These are phyloP conservation scores for Candida nemodendra DNA, from an alignment of 805 yeast species.

Conservation along the genomic window DNA sequence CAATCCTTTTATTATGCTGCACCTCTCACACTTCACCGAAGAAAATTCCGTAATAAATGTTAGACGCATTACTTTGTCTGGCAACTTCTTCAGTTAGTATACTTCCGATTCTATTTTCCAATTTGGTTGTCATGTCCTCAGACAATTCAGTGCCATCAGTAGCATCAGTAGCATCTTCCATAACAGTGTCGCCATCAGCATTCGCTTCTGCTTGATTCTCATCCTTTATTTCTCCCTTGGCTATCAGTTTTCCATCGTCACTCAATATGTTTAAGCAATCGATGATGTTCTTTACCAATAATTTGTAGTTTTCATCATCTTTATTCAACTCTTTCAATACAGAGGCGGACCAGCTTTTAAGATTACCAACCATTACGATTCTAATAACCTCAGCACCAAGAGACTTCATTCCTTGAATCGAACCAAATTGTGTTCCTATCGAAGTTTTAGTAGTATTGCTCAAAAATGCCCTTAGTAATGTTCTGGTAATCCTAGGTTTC, in stretches of 20 bases:
- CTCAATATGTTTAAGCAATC: slow-evolving; percentile 54
- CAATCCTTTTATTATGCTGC: slow-evolving; percentile 11
- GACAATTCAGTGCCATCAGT: slow-evolving; percentile 34
- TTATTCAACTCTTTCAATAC: slow-evolving; percentile 40
- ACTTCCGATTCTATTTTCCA: slow-evolving; percentile 61
- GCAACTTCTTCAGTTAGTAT: slow-evolving; percentile 50
- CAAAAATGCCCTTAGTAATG: slow-evolving; percentile 84
- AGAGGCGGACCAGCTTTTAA: slow-evolving; percentile 72
- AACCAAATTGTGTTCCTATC: slow-evolving; percentile 88
- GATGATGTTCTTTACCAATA: slow-evolving; percentile 47
- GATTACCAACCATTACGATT: slow-evolving; percentile 78
- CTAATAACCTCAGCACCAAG: slow-evolving; percentile 87
- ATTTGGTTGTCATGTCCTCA: slow-evolving; percentile 37
- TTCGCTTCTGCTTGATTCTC: neutral
- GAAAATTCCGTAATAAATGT: slow-evolving; percentile 62
- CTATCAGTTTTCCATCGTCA: slow-evolving; percentile 30
- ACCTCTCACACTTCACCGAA: slow-evolving; percentile 55
- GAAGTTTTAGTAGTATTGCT: slow-evolving; percentile 69
- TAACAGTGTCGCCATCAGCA: slow-evolving; percentile 19
- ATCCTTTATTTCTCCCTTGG: too few species aligned
- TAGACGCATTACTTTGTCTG: slow-evolving; percentile 47
- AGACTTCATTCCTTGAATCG: slow-evolving; percentile 78
- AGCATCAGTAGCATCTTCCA: slow-evolving; percentile 37
- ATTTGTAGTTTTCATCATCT: slow-evolving; percentile 21
- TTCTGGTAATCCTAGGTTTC: slow-evolving; percentile 91